These are phyloP conservation scores for Coleophoma eucalyptorum DNA, from an alignment of 2,329 filamentous ascomycete genomes.

Conservation along the genomic window DNA sequence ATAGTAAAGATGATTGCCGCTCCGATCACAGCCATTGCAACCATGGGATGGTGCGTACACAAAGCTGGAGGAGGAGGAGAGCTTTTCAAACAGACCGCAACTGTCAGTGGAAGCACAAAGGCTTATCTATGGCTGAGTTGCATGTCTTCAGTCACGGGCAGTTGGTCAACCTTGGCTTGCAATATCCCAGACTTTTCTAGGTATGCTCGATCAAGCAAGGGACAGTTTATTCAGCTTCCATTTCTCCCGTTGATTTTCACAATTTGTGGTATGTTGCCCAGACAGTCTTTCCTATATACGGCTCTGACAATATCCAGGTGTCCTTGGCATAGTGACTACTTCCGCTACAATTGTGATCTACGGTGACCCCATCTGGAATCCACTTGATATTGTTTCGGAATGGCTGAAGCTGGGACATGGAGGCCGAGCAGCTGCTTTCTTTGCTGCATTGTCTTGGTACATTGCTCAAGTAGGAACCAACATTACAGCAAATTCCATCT, in stretches of 20 bases:
- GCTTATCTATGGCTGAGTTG: conserved; percentile 23
- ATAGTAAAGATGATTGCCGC: conserved; percentile 45
- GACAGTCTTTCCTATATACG: neutral
- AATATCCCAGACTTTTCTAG: conserved; percentile 32
- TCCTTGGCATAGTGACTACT: conserved; percentile 54
- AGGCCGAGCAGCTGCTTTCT: conserved; percentile 40
- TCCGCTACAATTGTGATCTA: conserved; percentile 49
- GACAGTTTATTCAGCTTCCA: conserved; percentile 34
- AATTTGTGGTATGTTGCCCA: conserved; percentile 16
- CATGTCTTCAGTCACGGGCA: conserved; percentile 26
- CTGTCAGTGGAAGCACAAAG: conserved; percentile 20
- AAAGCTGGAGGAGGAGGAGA: conserved; percentile 42
- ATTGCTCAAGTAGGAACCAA: conserved; percentile 53
- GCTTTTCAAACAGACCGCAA: conserved; percentile 19
- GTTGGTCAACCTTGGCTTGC: conserved; percentile 26
- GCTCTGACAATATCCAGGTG: conserved; percentile 1
- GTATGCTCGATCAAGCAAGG: conserved; percentile 22
- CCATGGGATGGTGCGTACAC: conserved; percentile 59
- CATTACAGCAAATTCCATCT: conserved; percentile 52
- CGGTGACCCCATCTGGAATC: conserved; percentile 47
- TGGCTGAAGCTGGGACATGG: conserved; percentile 40
- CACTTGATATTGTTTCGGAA: conserved; percentile 37
- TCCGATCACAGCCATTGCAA: conserved; percentile 57
- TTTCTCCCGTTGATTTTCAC: conserved; percentile 26
- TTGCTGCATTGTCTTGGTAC: conserved; percentile 48